These are phyloP conservation scores for Dryadomyces quercus-mongolicae DNA, from an alignment of 2,329 filamentous ascomycete species.

Conservation along the genomic window DNA sequence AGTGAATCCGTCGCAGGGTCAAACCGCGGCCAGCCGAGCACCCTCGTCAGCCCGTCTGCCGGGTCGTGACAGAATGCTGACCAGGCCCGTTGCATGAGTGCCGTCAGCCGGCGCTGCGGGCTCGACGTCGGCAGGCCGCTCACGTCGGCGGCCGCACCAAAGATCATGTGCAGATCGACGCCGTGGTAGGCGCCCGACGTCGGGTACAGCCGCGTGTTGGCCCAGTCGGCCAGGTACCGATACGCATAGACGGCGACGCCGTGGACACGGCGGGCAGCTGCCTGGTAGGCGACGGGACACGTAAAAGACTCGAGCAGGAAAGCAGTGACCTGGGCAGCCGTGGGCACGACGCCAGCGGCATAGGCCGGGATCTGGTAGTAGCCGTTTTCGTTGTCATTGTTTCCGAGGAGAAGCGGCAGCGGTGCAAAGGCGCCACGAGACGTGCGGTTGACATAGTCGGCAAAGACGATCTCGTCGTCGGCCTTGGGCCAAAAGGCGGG, in stretches of 20 bases:
- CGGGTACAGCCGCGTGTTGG: slow-evolving; percentile 31
- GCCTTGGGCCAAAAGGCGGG: slow-evolving; percentile 29
- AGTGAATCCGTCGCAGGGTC: slow-evolving; percentile 14
- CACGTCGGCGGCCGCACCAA: slow-evolving; percentile 26
- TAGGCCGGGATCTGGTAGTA: slow-evolving; percentile 34
- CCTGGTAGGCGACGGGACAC: slow-evolving; percentile 29
- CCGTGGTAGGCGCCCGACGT: slow-evolving; percentile 37
- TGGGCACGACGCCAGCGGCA: slow-evolving; percentile 24
- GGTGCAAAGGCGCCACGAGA: slow-evolving; percentile 23
- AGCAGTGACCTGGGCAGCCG: slow-evolving; percentile 20
- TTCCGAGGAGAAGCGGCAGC: slow-evolving; percentile 28
- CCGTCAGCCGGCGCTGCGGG: slow-evolving; percentile 20
- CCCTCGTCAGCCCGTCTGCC: slow-evolving; percentile 17
- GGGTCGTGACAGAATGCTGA: slow-evolving; percentile 27
- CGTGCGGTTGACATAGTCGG: slow-evolving; percentile 24
- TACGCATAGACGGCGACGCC: slow-evolving; percentile 29
- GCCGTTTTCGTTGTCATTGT: slow-evolving; percentile 32
- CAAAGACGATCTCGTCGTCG: slow-evolving; percentile 28
- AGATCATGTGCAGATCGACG: slow-evolving; percentile 33
- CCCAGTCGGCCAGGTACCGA: slow-evolving; percentile 36
- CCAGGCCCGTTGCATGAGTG: slow-evolving; percentile 28
- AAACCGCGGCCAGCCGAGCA: slow-evolving; percentile 25
- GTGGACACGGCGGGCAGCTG: slow-evolving; percentile 19
- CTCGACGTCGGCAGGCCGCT: slow-evolving; percentile 22
- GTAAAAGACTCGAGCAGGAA: slow-evolving; percentile 33